Evolutionary conservation across 371 early-diverging fungal species (phyloP).

Genomic region (Rozella allomycis): DNA sequence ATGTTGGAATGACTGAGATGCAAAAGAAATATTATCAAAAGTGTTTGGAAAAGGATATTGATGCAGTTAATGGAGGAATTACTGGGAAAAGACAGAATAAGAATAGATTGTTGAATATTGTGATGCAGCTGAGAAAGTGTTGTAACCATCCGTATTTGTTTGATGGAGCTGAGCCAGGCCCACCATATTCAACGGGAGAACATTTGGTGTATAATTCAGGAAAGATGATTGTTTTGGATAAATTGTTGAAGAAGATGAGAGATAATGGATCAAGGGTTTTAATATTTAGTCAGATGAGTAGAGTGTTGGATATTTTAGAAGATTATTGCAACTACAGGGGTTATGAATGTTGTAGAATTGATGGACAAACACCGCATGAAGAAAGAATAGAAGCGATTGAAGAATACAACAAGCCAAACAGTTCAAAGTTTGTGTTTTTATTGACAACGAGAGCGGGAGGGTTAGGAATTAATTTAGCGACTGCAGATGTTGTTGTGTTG

Average conservation of each 20-base stretch:
- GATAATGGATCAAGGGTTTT: constrained; percentile 86
- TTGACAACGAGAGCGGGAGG: constrained; percentile 96
- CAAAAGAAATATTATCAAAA: constrained; percentile 93
- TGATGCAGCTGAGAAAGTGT: constrained; percentile 99
- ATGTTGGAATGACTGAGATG: constrained; percentile 83
- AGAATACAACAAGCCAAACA: constrained; percentile 74
- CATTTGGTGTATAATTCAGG: constrained; percentile 91
- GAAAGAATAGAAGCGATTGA: constrained; percentile 83
- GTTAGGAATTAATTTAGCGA: constrained; percentile 92
- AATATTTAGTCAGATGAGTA: constrained; percentile 91
- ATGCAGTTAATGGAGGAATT: constrained; percentile 61
- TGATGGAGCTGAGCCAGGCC: constrained; percentile 71
- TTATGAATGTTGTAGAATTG: constrained; percentile 91
- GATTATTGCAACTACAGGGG: constrained; percentile 86
- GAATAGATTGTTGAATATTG: constrained; percentile 84
- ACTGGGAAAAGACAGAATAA: constrained; percentile 46
- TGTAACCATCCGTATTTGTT: constrained; percentile 97
- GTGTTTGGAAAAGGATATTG: constrained; percentile 92
- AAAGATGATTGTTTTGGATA: constrained; percentile 88
- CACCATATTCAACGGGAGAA: constrained; percentile 91
- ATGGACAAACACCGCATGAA: constrained; percentile 86
- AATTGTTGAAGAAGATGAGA: constrained; percentile 56
- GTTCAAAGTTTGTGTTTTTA: constrained; percentile 86
- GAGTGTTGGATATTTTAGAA: constrained; percentile 93
- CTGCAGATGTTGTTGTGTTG: constrained; percentile 91